phyloP scores from a whole-genome alignment of 2,329 filamentous ascomycete species.

The Helicocarpus griseus region DNA sequence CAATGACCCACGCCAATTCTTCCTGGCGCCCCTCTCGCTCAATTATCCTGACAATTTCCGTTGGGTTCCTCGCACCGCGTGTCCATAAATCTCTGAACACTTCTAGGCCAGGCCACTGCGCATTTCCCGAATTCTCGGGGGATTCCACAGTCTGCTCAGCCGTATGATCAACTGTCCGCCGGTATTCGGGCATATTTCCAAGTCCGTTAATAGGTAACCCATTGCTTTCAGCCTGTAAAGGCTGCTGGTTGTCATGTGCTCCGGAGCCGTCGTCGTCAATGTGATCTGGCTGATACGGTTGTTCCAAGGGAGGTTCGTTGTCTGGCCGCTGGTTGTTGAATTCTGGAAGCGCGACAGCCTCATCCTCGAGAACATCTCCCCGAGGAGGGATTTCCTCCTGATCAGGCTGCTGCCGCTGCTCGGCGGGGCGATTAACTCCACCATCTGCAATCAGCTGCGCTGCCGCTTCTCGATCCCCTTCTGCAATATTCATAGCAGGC shows the following conservation, averaged over 20 bases:
- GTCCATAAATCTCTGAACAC: constrained; percentile 48
- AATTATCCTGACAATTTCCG: constrained; percentile 52
- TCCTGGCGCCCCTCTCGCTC: constrained; percentile 51
- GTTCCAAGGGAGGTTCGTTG: neutral
- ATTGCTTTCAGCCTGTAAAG: neutral
- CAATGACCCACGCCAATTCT: constrained; percentile 51
- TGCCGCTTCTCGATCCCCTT: constrained; percentile 40
- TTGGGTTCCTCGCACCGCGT: constrained; percentile 50
- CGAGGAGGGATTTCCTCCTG: neutral
- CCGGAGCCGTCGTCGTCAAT: neutral
- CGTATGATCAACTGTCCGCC: neutral
- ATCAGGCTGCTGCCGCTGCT: neutral
- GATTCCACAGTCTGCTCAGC: neutral
- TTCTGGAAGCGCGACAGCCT: neutral
- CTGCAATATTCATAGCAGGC: constrained; percentile 76
- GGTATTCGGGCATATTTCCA: neutral
- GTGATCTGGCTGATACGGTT: neutral
- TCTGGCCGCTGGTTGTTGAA: neutral
- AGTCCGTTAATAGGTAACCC: neutral
- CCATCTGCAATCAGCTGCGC: constrained; percentile 36
- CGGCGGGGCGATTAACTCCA: constrained; percentile 15
- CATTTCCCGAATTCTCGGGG: neutral
- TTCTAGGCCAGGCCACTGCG: constrained; percentile 22
- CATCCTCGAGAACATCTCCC: neutral
- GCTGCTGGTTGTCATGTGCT: neutral